These are phyloP conservation scores for Lavandula angustifolia DNA, from an alignment of 257 asterid species.

Conservation along the genomic window DNA sequence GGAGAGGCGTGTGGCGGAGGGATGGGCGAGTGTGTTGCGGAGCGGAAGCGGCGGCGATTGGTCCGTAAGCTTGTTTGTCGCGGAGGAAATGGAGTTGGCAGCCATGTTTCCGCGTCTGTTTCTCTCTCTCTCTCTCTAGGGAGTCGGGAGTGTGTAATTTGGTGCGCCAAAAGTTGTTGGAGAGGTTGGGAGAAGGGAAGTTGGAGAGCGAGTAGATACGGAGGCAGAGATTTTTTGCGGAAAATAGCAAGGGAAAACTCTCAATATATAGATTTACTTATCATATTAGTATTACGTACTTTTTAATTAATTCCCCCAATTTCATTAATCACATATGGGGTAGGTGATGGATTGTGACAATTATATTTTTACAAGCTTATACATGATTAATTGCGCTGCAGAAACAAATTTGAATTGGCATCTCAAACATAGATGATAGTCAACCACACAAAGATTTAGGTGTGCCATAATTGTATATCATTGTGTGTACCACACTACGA, in stretches of 20 bases:
- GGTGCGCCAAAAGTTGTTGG: constrained; percentile 39
- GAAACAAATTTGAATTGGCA: background rate
- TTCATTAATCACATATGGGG: background rate
- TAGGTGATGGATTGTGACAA: constrained; percentile 35
- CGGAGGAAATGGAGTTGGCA: constrained; percentile 41
- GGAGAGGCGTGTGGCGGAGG: constrained; percentile 30
- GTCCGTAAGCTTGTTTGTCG: constrained; percentile 39
- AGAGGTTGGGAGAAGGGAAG: constrained; percentile 11
- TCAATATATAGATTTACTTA: constrained; percentile 4
- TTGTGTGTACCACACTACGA: no score
- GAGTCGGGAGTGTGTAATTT: constrained; percentile 12
- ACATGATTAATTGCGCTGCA: background rate
- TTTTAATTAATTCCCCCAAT: no score
- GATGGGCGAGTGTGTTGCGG: background rate
- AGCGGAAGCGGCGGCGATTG: constrained; percentile 26
- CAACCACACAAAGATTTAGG: no score
- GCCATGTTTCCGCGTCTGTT: constrained; percentile 36
- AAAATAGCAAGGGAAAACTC: constrained; percentile 6
- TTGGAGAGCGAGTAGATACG: background rate
- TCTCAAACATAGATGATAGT: no score
- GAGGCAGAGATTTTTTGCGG: constrained; percentile 26
- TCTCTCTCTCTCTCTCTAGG: constrained; percentile 8
- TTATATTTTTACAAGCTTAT: background rate
- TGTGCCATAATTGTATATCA: no score
- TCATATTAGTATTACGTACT: no score